Conservation (phyloP, 2,329 filamentous ascomycete genomes). For the Talaromyces sp. region DNA sequence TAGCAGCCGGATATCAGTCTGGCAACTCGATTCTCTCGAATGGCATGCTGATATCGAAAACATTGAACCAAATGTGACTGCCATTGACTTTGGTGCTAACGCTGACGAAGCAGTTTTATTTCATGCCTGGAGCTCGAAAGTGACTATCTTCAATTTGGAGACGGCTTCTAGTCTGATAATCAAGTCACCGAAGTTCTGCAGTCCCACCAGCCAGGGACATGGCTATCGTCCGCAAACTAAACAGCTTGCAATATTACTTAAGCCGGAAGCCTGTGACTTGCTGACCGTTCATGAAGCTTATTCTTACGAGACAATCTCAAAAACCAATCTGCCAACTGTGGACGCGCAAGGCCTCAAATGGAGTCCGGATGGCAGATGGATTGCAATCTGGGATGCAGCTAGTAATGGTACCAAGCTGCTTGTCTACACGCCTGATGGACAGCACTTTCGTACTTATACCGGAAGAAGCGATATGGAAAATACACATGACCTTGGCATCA, state of each 20-base stretch:
- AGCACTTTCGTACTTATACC: slow-evolving; percentile 54
- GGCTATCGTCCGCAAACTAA: slow-evolving; percentile 40
- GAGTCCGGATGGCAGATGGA: slow-evolving; percentile 59
- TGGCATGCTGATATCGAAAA: slow-evolving; percentile 41
- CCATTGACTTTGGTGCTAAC: slow-evolving; percentile 38
- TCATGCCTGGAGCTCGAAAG: slow-evolving; percentile 39
- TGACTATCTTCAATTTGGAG: slow-evolving; percentile 35
- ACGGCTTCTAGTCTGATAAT: slow-evolving; percentile 37
- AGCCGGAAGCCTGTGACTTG: slow-evolving; percentile 37
- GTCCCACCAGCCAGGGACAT: slow-evolving; percentile 29
- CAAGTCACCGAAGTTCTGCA: slow-evolving; percentile 40
- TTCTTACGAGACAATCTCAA: slow-evolving; percentile 34
- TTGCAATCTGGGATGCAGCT: slow-evolving; percentile 56
- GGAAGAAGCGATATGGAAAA: slow-evolving; percentile 36
- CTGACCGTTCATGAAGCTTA: slow-evolving; percentile 38
- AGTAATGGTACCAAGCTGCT: slow-evolving; percentile 50
- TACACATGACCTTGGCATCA: slow-evolving; percentile 49
- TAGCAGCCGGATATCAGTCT: slow-evolving; percentile 34
- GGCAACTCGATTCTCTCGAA: slow-evolving; percentile 36
- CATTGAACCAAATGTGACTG: slow-evolving; percentile 33
- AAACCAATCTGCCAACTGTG: slow-evolving; percentile 44
- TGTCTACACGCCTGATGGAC: slow-evolving; percentile 59
- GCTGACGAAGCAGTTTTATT: slow-evolving; percentile 39
- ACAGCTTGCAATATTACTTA: slow-evolving; percentile 40
- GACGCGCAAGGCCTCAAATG: slow-evolving; percentile 59